phyloP scores from a whole-genome alignment of 2,329 filamentous ascomycete genomes.

The Fulvia fulva region DNA sequence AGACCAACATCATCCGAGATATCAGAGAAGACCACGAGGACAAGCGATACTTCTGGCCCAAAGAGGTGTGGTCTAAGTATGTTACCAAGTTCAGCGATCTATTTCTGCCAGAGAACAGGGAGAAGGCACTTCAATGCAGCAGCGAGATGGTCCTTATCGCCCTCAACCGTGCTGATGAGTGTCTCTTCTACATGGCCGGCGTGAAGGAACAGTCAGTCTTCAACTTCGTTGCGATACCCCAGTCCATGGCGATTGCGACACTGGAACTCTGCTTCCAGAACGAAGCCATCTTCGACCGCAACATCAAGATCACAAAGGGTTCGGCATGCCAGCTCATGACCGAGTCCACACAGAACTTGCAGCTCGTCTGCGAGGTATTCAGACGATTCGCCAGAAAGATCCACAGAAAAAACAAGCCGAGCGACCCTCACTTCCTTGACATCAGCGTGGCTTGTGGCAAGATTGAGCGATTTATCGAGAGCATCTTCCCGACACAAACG shows the following conservation, averaged over 20 bases:
- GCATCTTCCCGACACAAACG: constrained; percentile 81
- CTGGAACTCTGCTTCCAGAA: constrained; percentile 91
- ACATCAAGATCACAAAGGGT: constrained; percentile 96
- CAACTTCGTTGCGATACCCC: constrained; percentile 97
- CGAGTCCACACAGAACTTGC: constrained; percentile 86
- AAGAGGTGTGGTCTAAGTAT: constrained; percentile 95
- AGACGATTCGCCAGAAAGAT: constrained; percentile 73
- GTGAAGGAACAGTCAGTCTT: constrained; percentile 95
- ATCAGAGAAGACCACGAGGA: constrained; percentile 86
- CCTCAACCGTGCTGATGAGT: constrained; percentile 81
- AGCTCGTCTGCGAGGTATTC: constrained; percentile 77
- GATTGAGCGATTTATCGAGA: constrained; percentile 95
- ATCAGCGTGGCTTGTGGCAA: constrained; percentile 89
- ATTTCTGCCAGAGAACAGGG: constrained; percentile 73
- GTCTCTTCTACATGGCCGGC: constrained; percentile 95
- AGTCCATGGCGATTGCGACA: constrained; percentile 95
- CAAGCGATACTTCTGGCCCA: constrained; percentile 87
- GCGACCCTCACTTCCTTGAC: constrained; percentile 85
- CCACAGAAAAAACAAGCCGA: constrained; percentile 88
- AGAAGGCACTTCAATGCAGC: constrained; percentile 75
- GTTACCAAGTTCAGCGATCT: constrained; percentile 86
- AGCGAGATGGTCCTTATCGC: constrained; percentile 95
- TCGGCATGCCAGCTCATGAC: constrained; percentile 88
- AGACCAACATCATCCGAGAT: constrained; percentile 98
- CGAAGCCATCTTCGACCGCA: constrained; percentile 74